phyloP scores from a whole-genome alignment of 2,329 filamentous ascomycete genomes.

The Simplicillium aogashimaense region DNA sequence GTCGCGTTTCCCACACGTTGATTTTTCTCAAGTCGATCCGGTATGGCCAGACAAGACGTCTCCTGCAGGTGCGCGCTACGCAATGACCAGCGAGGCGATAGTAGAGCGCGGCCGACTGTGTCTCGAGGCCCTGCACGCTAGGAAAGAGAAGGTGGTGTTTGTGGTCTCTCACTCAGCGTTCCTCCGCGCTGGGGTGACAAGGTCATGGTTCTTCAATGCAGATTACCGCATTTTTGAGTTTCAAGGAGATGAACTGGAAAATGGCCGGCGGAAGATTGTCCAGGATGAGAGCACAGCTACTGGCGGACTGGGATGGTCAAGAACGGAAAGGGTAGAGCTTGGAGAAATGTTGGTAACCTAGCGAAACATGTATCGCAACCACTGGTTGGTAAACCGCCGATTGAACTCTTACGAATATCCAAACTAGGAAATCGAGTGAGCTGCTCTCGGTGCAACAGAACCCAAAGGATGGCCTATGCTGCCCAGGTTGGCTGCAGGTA shows the following conservation, averaged over 20 bases:
- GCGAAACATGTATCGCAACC: constrained; percentile 10
- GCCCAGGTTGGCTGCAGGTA: too few relatives aligned
- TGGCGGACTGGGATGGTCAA: constrained; percentile 26
- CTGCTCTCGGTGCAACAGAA: too few relatives aligned
- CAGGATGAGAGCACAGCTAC: constrained; percentile 33
- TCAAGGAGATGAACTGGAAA: constrained; percentile 12
- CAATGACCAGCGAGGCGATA: constrained; percentile 41
- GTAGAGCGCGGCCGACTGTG: constrained; percentile 42
- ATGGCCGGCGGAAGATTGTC: background rate
- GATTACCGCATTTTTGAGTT: constrained; percentile 57
- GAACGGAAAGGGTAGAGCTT: constrained; percentile 23
- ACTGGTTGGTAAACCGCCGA: background rate
- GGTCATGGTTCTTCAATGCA: constrained; percentile 48
- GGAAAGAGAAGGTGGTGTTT: constrained; percentile 51
- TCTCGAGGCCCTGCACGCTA: constrained; percentile 36
- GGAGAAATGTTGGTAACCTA: constrained; percentile 25
- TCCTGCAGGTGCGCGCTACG: constrained; percentile 33
- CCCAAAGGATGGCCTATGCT: too few relatives aligned
- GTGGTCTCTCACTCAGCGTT: constrained; percentile 59
- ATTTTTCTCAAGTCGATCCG: constrained; percentile 47
- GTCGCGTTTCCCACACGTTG: constrained; percentile 38
- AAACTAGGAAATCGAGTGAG: too few relatives aligned
- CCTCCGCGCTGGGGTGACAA: constrained; percentile 44
- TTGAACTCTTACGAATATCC: too few relatives aligned
- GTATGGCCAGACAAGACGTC: constrained; percentile 54